Evolutionary conservation across 2,329 filamentous ascomycete genomes (phyloP).

Genomic region (Trichoderma arundinaceum): DNA sequence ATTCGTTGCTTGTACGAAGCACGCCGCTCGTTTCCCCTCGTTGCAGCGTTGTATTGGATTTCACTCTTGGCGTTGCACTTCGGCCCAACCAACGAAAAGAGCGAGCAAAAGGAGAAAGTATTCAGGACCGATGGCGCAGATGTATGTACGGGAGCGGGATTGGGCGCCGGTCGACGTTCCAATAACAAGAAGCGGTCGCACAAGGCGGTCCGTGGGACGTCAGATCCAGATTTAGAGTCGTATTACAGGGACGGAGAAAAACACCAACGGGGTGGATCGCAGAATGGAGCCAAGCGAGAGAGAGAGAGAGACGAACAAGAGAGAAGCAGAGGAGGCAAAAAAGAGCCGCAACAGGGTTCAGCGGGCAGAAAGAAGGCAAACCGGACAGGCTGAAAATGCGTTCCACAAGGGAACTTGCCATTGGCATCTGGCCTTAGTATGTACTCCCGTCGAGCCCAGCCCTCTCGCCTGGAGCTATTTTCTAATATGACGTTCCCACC

Average conservation of each 20-base stretch:
- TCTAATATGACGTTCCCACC: no score
- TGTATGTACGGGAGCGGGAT: constrained; percentile 1
- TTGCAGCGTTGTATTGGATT: not conserved
- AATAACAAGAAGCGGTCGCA: constrained; percentile 22
- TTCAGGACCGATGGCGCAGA: not conserved
- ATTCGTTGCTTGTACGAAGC: no score
- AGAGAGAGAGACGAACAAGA: not conserved
- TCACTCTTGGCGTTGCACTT: not conserved
- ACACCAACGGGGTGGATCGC: constrained; percentile 12
- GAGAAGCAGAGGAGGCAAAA: not conserved
- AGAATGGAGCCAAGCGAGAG: constrained; percentile 3
- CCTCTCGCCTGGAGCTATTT: no score
- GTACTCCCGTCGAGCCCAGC: no score
- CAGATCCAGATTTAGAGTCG: constrained; percentile 24
- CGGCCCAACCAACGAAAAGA: not conserved
- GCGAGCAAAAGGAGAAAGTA: not conserved
- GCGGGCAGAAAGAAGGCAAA: not conserved
- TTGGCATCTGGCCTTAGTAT: no score
- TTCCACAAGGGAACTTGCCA: not conserved
- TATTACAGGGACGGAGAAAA: not conserved
- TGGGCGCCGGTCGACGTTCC: not conserved
- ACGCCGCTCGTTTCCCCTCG: not conserved
- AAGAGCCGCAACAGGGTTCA: not conserved
- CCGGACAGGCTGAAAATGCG: not conserved
- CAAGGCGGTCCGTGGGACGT: constrained; percentile 12